These are phyloP conservation scores for Thalassiosira profunda DNA, from an alignment of 108 stramenopile genomes.

Conservation along the genomic window DNA sequence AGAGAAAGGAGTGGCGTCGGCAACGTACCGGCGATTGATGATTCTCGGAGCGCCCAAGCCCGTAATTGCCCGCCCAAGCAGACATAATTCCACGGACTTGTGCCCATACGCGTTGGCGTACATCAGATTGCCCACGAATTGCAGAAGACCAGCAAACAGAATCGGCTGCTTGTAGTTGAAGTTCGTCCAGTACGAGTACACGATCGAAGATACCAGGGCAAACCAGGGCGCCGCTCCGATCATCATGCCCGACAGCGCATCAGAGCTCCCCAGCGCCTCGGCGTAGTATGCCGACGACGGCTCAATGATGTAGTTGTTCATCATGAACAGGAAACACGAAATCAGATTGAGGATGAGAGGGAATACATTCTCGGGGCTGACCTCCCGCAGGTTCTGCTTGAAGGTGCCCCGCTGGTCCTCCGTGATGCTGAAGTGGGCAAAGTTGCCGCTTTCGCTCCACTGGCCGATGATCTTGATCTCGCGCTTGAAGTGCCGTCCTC, in stretches of 20 bases:
- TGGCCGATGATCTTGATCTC: slow-evolving; percentile 43
- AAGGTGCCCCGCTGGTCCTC: slow-evolving; percentile 1
- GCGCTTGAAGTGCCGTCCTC: slow-evolving; percentile 48
- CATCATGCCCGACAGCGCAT: slow-evolving; percentile 81
- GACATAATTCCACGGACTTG: slow-evolving; percentile 62
- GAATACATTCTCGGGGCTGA: slow-evolving; percentile 44
- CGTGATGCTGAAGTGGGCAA: slow-evolving; percentile 6
- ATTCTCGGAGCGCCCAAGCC: slow-evolving; percentile 85
- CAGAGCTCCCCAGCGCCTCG: slow-evolving; percentile 68
- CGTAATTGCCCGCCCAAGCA: slow-evolving; percentile 74
- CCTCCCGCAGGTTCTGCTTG: slow-evolving; percentile 19
- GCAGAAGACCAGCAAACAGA: slow-evolving; percentile 64
- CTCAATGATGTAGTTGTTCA: slow-evolving; percentile 89
- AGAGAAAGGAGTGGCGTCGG: slow-evolving; percentile 71
- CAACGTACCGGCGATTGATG: slow-evolving; percentile 69
- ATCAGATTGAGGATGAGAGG: slow-evolving; percentile 72
- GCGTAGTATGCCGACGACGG: slow-evolving; percentile 83
- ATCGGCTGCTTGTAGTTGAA: slow-evolving; percentile 72
- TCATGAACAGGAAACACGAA: slow-evolving; percentile 86
- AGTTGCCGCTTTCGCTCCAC: slow-evolving; percentile 42
- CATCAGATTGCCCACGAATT: slow-evolving; percentile 74
- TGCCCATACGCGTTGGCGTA: slow-evolving; percentile 75
- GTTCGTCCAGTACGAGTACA: slow-evolving; percentile 84
- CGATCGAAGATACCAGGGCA: slow-evolving; percentile 63
- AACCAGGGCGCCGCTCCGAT: slow-evolving; percentile 83